phyloP scores from a whole-genome alignment of 106 monocot genomes.

The Narthecium ossifragum region DNA sequence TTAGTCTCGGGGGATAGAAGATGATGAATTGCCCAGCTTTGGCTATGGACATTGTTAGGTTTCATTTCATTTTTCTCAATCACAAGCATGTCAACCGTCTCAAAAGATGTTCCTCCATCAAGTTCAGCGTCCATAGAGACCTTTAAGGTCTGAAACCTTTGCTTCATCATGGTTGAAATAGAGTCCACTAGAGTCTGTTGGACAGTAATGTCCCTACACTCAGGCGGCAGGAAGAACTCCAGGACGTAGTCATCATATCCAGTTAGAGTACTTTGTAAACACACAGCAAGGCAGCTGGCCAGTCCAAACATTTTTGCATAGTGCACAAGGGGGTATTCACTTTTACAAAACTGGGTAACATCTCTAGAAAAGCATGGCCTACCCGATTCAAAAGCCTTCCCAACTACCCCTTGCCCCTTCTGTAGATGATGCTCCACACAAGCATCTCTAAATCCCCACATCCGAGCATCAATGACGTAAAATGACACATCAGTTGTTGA shows the following conservation, averaged over 20 bases:
- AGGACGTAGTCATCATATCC: conserved; percentile 63
- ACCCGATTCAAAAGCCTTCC: conserved; percentile 43
- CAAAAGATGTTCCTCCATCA: conserved; percentile 18
- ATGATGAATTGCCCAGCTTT: neutral
- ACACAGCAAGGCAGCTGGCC: conserved; percentile 54
- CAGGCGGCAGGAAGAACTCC: conserved; percentile 80
- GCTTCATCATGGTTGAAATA: conserved; percentile 37
- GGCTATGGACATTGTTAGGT: conserved; percentile 9
- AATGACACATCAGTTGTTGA: conserved; percentile 77
- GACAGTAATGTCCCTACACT: conserved; percentile 28
- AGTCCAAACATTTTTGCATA: conserved; percentile 79
- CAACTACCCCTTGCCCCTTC: conserved; percentile 81
- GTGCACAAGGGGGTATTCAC: conserved; percentile 84
- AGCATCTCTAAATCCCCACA: conserved; percentile 87
- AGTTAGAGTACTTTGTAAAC: conserved; percentile 47
- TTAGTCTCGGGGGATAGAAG: conserved; percentile 12
- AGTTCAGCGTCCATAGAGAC: conserved; percentile 18
- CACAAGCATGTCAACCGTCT: conserved; percentile 16
- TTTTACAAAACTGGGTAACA: conserved; percentile 63
- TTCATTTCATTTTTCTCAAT: conserved; percentile 18
- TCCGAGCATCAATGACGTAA: conserved; percentile 56
- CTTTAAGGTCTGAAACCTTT: conserved; percentile 43
- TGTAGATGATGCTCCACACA: conserved; percentile 82
- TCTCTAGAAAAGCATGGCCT: conserved; percentile 55
- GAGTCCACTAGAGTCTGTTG: conserved; percentile 42